Percentiles rank a stretch among this genome's conserved stretches.
phyloP scores from a whole-genome alignment of 805 yeast species.

The Teunomyces funiuensis region DNA sequence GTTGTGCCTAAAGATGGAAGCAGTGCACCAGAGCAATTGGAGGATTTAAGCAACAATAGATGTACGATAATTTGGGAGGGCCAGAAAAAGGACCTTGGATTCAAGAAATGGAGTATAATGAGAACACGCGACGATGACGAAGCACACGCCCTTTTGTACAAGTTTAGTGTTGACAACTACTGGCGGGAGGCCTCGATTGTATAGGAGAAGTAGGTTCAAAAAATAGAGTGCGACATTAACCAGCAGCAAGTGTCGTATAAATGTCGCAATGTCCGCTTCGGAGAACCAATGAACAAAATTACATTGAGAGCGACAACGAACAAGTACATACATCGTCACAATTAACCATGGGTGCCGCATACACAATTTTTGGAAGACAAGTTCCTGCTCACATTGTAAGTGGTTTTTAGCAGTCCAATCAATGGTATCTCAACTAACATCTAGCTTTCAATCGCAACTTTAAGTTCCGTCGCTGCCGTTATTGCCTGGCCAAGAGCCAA shows the following conservation, averaged over 20 bases:
- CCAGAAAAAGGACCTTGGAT: conserved; percentile 49
- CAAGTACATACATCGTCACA: not conserved
- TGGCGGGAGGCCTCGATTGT: conserved; percentile 41
- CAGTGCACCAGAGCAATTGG: conserved; percentile 9
- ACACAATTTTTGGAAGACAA: conserved; percentile 44
- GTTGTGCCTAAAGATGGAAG: conserved; percentile 30
- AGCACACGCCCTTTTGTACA: conserved; percentile 46
- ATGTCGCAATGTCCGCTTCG: conserved; percentile 3
- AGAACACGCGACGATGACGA: conserved; percentile 51
- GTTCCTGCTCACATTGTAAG: conserved; percentile 47
- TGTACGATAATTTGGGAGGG: conserved; percentile 73
- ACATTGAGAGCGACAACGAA: not conserved
- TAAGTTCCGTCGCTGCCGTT: conserved; percentile 38
- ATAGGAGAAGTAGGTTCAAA: not conserved
- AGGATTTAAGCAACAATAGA: conserved; percentile 44
- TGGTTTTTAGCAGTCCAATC: conserved; percentile 7
- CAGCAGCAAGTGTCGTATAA: not conserved
- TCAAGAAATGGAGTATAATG: conserved; percentile 70
- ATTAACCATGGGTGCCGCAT: conserved; percentile 40
- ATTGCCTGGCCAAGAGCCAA: conserved; percentile 38
- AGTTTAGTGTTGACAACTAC: conserved; percentile 58
- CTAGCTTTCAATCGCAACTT: conserved; percentile 43
- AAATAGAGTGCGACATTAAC: not conserved
- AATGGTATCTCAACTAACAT: conserved; percentile 11
- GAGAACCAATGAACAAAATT: not conserved